Conservation (phyloP, 768 basidiomycete species). For the button mushroom (Agaricus bisporus) region DNA sequence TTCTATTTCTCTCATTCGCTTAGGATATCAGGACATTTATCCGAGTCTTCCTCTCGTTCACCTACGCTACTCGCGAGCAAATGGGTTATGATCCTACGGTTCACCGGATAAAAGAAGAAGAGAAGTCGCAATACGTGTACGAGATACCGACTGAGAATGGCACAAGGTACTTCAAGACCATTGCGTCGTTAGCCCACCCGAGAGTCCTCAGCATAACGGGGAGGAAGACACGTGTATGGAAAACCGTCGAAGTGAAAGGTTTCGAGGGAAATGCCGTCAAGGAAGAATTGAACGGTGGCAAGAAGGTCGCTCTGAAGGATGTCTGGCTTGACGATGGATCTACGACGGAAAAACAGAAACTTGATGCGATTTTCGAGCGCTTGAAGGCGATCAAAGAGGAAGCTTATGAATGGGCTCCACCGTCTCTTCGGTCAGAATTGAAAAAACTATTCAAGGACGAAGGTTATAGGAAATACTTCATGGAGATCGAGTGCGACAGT, state of each 20-base stretch:
- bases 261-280: not conserved
- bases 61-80: not conserved
- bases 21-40: conserved; percentile 6
- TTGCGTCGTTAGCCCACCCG: not conserved
- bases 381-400: not conserved
- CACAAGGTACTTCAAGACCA: not conserved
- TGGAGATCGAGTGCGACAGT: not conserved
- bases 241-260: conserved; percentile 1
- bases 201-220: conserved; percentile 8
- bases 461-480: conserved; percentile 1
- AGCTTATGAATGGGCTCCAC: not conserved
- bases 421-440: not conserved
- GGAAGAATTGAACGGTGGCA: not conserved
- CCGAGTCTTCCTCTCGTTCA: conserved; percentile 1
- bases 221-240: conserved; percentile 12
- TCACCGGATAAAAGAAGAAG: not conserved
- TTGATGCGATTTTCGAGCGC: conserved; percentile 8
- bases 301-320: conserved; percentile 13
- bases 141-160: not conserved
- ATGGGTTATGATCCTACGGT: conserved; percentile 8
- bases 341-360: conserved; percentile 12
- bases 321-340: conserved; percentile 15
- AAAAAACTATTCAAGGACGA: not conserved
- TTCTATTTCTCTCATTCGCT: not conserved
- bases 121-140: not conserved